Evolutionary conservation across 177 flowering plant species (phyloP), one percentile per base, ranked within the genome.

Genomic region (Vitis hybrid): DNA sequence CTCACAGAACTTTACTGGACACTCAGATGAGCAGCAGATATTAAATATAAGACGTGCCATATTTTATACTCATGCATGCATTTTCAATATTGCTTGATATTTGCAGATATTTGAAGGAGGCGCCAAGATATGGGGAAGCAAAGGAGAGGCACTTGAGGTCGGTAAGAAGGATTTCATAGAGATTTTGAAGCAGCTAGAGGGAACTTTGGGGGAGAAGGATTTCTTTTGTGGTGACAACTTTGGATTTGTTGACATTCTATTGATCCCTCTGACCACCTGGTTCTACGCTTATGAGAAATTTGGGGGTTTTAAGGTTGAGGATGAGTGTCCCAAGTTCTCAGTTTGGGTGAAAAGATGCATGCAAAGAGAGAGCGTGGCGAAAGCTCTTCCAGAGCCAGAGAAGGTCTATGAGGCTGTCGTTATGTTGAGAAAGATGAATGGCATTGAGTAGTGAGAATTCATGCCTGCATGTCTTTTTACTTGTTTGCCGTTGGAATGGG

Each of bases 301-400:
- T 52, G 93, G 95, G 7, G 71, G 61, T 1, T 89, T 89, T 72
- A 83, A 81, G 73, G 72, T 89, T 55, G 93, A 82, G 49, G 78
- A 80, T 15, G 78, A 86, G 20, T 78, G 80, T 75, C 93, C 93
- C 33, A 90, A 86, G 68, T 33, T 90, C 22, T 69, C 78, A 31
- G 83, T 82, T 45, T 89, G 90, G 93, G 72, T 84, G 3, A 86
- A 86, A 60, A 82, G 80, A 74, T 86, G 93, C 80, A 51, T 65
- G 76, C 52, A 81, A 26, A 86, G 81, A 53, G 85, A 84, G 29
- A 82, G 64, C 65, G 92, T 90, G 26, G 81, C 87, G 22, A 86
- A 80, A 62, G 63, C 64, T 29, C 58, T 81, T 60, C 84, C 89
- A 5, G 83, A 82, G 48, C 79, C 89, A 6, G 71, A 74, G 26